A percentile compares a stretch with the other conserved stretches of the same genome.
These are phyloP conservation scores for Chlamydomonas sphaeroides DNA, from an alignment of 139 green algal species.

Conservation along the genomic window DNA sequence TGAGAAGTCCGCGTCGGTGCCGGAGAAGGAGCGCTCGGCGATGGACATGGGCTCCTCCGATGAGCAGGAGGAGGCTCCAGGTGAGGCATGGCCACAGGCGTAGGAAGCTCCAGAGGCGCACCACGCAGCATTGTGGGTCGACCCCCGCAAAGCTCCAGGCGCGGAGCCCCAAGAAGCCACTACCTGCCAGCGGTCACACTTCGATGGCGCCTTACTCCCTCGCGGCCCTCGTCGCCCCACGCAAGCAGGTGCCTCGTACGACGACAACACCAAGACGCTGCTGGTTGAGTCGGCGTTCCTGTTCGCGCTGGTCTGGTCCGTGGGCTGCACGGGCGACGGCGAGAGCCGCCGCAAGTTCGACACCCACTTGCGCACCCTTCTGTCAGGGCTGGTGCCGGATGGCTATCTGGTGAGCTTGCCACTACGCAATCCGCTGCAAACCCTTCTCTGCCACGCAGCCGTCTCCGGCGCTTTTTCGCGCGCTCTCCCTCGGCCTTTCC, in stretches of 20 bases:
- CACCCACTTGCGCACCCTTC: constrained; percentile 60
- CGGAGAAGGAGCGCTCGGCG: background rate
- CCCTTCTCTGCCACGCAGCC: too few species aligned
- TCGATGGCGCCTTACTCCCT: too few species aligned
- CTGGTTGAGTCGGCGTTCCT: constrained; percentile 71
- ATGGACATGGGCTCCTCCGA: background rate
- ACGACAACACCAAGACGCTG: constrained; percentile 62
- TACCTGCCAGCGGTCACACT: too few species aligned
- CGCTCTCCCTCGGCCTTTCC: too few species aligned
- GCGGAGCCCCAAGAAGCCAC: too few species aligned
- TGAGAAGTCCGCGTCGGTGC: background rate
- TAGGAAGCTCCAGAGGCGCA: too few species aligned
- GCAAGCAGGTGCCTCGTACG: constrained; percentile 33
- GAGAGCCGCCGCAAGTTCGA: constrained; percentile 69
- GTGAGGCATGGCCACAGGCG: too few species aligned
- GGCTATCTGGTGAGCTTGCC: constrained; percentile 42
- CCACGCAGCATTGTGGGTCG: too few species aligned
- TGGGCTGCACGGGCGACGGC: constrained; percentile 67
- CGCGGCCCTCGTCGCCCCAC: too few species aligned
- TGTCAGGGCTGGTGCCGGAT: constrained; percentile 14
- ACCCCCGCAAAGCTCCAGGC: too few species aligned
- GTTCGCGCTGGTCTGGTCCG: constrained; percentile 74
- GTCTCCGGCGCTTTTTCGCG: too few species aligned
- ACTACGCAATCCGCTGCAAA: too few species aligned
- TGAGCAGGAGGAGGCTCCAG: background rate